Conservation (phyloP, 805 yeast species). For the Candida silvatica region DNA sequence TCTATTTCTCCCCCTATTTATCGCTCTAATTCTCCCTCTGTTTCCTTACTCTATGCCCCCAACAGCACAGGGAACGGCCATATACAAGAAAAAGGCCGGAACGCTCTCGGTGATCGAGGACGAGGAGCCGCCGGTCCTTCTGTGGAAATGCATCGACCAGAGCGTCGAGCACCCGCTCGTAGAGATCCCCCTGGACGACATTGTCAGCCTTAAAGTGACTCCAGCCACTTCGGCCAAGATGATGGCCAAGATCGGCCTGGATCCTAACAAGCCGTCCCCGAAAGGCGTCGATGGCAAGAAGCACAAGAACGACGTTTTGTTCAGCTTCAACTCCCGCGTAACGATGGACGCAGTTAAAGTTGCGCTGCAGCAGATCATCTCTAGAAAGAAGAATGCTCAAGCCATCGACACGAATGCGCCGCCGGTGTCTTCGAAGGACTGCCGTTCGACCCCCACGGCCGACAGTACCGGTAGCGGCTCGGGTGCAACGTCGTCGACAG, state of each 20-base stretch:
- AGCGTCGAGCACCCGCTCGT: conserved; percentile 29
- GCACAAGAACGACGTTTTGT: conserved; percentile 26
- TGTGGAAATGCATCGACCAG: conserved; percentile 52
- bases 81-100: conserved; percentile 46
- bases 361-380: conserved; percentile 57
- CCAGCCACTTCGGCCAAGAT: conserved; percentile 58
- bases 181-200: conserved; percentile 32
- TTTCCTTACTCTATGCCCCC: conserved; percentile 1
- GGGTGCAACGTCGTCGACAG: background rate
- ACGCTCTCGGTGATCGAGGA: conserved; percentile 49
- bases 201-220: conserved; percentile 55
- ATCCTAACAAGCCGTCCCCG: conserved; percentile 25
- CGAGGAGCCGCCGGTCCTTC: conserved; percentile 41
- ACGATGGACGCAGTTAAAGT: conserved; percentile 71
- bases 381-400: conserved; percentile 51
- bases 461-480: background rate
- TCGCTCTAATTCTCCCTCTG: background rate
- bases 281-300: conserved; percentile 22
- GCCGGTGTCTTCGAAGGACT: conserved; percentile 7
- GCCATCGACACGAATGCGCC: conserved; percentile 3
- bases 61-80: conserved; percentile 38
- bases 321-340: conserved; percentile 62
- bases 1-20: background rate
- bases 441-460: conserved; percentile 4
- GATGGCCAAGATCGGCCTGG: conserved; percentile 46